phyloP scores from a whole-genome alignment of 768 basidiomycete genomes.

The Kwoniella sp. region DNA sequence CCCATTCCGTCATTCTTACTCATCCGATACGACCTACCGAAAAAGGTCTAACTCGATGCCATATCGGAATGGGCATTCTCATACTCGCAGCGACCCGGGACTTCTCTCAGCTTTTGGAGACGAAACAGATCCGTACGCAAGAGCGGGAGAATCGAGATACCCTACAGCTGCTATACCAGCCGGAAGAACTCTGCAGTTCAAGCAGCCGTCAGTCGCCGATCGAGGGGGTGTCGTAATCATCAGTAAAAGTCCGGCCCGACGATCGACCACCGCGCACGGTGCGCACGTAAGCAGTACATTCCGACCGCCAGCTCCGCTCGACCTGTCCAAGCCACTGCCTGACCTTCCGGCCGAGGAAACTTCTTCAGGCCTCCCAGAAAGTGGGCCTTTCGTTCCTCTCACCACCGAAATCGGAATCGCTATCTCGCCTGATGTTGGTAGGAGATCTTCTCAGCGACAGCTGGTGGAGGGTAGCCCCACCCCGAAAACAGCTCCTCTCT shows the following conservation, averaged over 20 bases:
- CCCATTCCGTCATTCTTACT: constrained; percentile 7
- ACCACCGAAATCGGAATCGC: constrained; percentile 34
- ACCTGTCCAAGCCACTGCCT: constrained; percentile 25
- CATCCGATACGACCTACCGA: constrained; percentile 3
- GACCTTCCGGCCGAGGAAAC: constrained; percentile 12
- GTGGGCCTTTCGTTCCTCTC: constrained; percentile 9
- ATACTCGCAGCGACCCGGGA: constrained; percentile 16
- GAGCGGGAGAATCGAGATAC: constrained; percentile 11
- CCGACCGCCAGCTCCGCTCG: constrained; percentile 11
- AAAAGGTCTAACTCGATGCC: constrained; percentile 16
- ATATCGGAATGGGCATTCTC: not conserved
- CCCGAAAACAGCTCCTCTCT: constrained; percentile 8
- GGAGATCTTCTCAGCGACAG: not conserved
- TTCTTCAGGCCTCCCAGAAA: constrained; percentile 7
- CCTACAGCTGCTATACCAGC: constrained; percentile 7
- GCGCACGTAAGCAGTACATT: not conserved
- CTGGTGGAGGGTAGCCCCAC: not conserved
- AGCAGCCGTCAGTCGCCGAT: constrained; percentile 25
- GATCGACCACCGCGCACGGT: not conserved
- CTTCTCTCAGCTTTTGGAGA: constrained; percentile 7
- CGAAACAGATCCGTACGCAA: not conserved
- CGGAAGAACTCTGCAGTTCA: constrained; percentile 25
- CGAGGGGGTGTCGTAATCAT: constrained; percentile 26
- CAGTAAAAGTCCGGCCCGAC: constrained; percentile 1
- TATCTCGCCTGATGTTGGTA: constrained; percentile 26